Evolutionary conservation across 306 rosid species (phyloP).

Genomic region (Glycine tomentella): DNA sequence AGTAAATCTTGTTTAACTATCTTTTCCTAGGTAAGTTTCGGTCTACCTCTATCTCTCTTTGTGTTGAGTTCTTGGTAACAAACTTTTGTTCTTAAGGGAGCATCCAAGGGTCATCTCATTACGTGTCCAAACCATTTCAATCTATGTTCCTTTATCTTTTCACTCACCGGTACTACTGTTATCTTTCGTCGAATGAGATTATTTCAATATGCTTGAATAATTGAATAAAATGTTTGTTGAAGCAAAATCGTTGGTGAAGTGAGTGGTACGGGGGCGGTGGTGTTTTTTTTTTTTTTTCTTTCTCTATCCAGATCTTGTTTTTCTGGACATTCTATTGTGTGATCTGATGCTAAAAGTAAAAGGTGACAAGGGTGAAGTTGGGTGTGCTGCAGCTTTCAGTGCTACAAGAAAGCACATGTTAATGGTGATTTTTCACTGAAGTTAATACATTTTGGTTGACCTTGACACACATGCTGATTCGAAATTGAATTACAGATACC

Average conservation of each 20-base stretch:
- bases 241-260: too few species aligned
- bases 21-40: too few species aligned
- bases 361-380: background rate
- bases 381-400: constrained; percentile 20
- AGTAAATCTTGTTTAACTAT: too few species aligned
- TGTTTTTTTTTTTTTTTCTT: too few species aligned
- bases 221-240: constrained; percentile 4
- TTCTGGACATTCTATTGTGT: background rate
- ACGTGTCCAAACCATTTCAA: too few species aligned
- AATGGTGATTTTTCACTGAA: background rate
- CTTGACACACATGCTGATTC: background rate
- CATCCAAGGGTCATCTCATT: too few species aligned
- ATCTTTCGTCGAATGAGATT: background rate
- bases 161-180: too few species aligned
- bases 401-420: constrained; percentile 12
- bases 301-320: background rate
- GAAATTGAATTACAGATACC: background rate
- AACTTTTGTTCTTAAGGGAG: too few species aligned
- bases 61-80: too few species aligned
- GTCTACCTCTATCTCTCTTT: too few species aligned
- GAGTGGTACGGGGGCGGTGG: background rate
- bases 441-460: background rate
- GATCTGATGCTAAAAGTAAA: constrained; percentile 21
- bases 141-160: too few species aligned
- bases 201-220: constrained; percentile 18